Percentiles rank a stretch among this genome's conserved stretches.
Conservation (phyloP, 441 rosid species). For the Eruca vesicaria region DNA sequence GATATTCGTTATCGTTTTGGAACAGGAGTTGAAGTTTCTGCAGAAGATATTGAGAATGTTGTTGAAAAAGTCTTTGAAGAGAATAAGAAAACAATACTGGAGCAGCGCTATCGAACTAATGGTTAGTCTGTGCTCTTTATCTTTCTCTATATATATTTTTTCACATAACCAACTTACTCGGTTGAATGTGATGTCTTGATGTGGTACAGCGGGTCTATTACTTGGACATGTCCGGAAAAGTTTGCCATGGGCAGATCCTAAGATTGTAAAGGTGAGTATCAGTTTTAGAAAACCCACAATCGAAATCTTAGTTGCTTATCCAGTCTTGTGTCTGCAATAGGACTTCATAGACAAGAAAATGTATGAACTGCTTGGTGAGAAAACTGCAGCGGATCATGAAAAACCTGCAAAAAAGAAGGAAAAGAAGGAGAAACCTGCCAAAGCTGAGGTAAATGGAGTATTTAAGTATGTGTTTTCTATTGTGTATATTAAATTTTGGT, state of each 20-base stretch:
- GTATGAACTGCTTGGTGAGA: conserved; percentile 83
- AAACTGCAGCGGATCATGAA: conserved; percentile 86
- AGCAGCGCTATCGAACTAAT: conserved; percentile 48
- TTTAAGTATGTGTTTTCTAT: background rate
- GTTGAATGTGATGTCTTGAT: background rate
- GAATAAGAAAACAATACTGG: conserved; percentile 58
- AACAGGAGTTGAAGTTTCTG: conserved; percentile 83
- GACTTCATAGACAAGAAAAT: conserved; percentile 70
- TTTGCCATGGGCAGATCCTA: conserved; percentile 95
- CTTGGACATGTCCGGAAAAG: conserved; percentile 69
- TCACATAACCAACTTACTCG: too few species aligned
- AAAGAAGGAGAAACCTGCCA: conserved; percentile 89
- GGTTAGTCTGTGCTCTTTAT: too few species aligned
- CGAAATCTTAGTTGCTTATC: conserved; percentile 12
- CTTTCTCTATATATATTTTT: too few species aligned
- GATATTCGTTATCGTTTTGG: conserved; percentile 13
- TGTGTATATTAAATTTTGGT: background rate
- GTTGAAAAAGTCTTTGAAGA: conserved; percentile 68
- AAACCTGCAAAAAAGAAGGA: conserved; percentile 90
- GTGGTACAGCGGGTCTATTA: conserved; percentile 62
- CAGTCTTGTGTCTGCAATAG: conserved; percentile 37
- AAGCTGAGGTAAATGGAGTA: conserved; percentile 57
- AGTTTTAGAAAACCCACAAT: background rate
- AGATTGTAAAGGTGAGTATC: conserved; percentile 63
- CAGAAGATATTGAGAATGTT: conserved; percentile 61